Base-by-base conservation (phyloP, 352 stramenopile genomes). In the Globisporangium iwayamae region DNA sequence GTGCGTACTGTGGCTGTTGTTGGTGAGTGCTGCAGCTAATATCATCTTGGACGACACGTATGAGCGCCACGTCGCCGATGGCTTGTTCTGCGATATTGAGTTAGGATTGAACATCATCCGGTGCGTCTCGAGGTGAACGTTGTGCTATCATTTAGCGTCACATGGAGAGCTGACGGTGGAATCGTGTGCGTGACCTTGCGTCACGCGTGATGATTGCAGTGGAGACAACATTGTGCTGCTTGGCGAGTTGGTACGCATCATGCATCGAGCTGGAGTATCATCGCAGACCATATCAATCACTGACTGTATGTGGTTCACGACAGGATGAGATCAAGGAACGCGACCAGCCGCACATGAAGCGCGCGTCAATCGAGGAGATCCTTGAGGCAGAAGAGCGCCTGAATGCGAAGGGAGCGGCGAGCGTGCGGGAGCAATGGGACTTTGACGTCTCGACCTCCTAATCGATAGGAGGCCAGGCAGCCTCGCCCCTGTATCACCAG, bases 1-100 rank as follows among this genome's bases (percentile, higher is more conserved):
- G 10, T 5, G 8, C 20, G 4, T 50, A 14, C n/a, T 41, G 25
- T 34, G 38, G 1, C 11, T 53, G 20, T 45, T 45, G 11, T 22
- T 56, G 41, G 28, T 43, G 43, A 62, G 14, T 66, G n/a, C 10
- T 52, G 43, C 64, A 95, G 87, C 88, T 28, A 99, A 99, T 73
- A 97, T 99, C 69, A 96, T 99, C 56, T 73, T 99, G 25, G 89
- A 98, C 73, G 92, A 98, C 70, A 98, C 95, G 56, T 97, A 85
- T 72, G 92, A 98, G 72, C 87, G 92, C 66, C 83, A 96, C 62
- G 83, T 96, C 39, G 83, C 89, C 34, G 81, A 80, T 54, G 80
- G 79, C 39, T 81, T 97, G 62, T 99, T 98, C 74, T 96, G 94
- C 45, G 96, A 99, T 67, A 96, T 99, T 62, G 84, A 97, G 62